These are phyloP conservation scores for Leavenworthia alabamica DNA, from an alignment of 345 rosid genomes.

Conservation along the genomic window DNA sequence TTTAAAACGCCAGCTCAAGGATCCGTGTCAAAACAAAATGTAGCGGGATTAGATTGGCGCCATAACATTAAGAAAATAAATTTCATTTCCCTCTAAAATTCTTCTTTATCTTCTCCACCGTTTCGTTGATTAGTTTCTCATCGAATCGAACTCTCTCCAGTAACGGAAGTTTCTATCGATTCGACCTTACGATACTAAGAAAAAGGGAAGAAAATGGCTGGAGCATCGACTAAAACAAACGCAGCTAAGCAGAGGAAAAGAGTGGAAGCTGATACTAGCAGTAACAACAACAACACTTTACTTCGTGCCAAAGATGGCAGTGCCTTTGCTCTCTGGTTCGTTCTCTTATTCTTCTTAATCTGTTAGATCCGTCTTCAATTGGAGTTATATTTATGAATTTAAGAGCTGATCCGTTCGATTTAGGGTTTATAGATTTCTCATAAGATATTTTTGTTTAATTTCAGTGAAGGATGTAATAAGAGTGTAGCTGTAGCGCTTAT, in stretches of 20 bases:
- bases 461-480: slow-evolving; percentile 76
- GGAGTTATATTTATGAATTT: neutral
- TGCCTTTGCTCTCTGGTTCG: slow-evolving; percentile 73
- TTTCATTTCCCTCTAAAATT: slow-evolving; percentile 28
- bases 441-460: neutral
- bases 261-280: slow-evolving; percentile 50
- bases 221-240: slow-evolving; percentile 37
- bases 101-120: slow-evolving; percentile 12
- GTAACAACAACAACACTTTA: slow-evolving; percentile 23
- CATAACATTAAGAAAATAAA: neutral
- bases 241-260: slow-evolving; percentile 66
- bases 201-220: slow-evolving; percentile 21
- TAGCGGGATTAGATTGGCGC: slow-evolving; percentile 23
- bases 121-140: neutral
- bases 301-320: slow-evolving; percentile 81
- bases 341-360: neutral
- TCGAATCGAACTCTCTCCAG: slow-evolving; percentile 2
- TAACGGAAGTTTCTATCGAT: neutral
- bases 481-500: slow-evolving; percentile 75
- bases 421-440: neutral
- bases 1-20: neutral
- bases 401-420: neutral
- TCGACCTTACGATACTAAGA: neutral
- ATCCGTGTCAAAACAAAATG: neutral
- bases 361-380: neutral